A percentile compares a stretch with the other conserved stretches of the same genome.
Evolutionary conservation across 2,329 filamentous ascomycete genomes (phyloP).

Genomic region (Allantophomopsis lycopodina): DNA sequence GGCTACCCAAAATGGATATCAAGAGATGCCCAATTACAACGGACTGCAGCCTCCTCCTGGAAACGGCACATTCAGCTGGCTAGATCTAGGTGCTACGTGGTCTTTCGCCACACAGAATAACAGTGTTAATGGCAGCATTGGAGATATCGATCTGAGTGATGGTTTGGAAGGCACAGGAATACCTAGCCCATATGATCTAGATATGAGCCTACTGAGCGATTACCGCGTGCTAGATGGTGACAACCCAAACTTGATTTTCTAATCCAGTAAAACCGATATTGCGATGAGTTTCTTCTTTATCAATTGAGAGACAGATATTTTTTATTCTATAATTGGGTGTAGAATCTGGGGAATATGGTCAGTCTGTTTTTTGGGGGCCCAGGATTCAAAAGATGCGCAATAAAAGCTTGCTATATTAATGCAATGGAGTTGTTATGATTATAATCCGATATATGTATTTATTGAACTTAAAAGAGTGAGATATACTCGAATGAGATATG

Average conservation of each 20-base stretch:
- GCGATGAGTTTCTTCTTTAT: too few relatives aligned
- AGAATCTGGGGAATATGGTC: too few relatives aligned
- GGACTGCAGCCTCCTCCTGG: background rate
- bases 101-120: slow-evolving; percentile 17
- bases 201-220: slow-evolving; percentile 9
- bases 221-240: slow-evolving; percentile 13
- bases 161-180: slow-evolving; percentile 2
- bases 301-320: too few relatives aligned
- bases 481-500: too few relatives aligned
- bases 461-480: too few relatives aligned
- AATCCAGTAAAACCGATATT: background rate
- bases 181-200: slow-evolving; percentile 8
- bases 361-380: too few relatives aligned
- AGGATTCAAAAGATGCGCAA: too few relatives aligned
- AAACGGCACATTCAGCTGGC: slow-evolving; percentile 12
- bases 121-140: slow-evolving; percentile 7
- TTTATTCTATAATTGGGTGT: too few relatives aligned
- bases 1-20: slow-evolving; percentile 2
- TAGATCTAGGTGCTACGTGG: slow-evolving; percentile 16
- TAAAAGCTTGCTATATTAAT: too few relatives aligned
- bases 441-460: too few relatives aligned
- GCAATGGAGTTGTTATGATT: too few relatives aligned
- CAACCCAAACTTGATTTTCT: slow-evolving; percentile 14
- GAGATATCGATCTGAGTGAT: slow-evolving; percentile 6
- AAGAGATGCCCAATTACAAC: background rate